These are phyloP conservation scores for Auriscalpium vulgare DNA, from an alignment of 768 basidiomycete genomes.

Conservation along the genomic window DNA sequence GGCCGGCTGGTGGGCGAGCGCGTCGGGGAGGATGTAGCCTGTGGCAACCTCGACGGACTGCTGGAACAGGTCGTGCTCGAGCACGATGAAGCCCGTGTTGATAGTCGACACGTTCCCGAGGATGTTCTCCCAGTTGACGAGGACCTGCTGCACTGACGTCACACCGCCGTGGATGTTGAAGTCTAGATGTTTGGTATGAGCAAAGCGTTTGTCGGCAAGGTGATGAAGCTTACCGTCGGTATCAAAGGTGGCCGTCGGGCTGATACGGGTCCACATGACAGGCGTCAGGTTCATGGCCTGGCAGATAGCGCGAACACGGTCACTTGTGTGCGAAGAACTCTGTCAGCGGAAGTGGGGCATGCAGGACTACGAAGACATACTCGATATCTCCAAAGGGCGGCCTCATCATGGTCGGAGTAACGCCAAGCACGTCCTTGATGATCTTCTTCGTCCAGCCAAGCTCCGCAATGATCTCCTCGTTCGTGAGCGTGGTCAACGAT, in stretches of 20 bases:
- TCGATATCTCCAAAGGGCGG: slow-evolving; percentile 81
- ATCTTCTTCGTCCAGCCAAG: slow-evolving; percentile 82
- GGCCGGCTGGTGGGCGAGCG: slow-evolving; percentile 52
- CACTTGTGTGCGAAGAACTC: slow-evolving; percentile 32
- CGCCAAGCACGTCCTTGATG: slow-evolving; percentile 75
- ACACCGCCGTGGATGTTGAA: slow-evolving; percentile 71
- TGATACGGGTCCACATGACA: slow-evolving; percentile 78
- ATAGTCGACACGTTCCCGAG: slow-evolving; percentile 50
- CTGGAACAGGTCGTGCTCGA: slow-evolving; percentile 83
- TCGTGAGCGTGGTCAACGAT: slow-evolving; percentile 61
- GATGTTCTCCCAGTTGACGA: slow-evolving; percentile 69
- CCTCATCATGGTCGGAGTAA: slow-evolving; percentile 72
- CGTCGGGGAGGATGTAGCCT: slow-evolving; percentile 80
- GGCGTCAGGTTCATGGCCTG: slow-evolving; percentile 76
- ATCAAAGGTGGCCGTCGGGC: slow-evolving; percentile 55
- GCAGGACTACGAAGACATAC: slow-evolving; percentile 26
- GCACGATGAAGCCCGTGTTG: slow-evolving; percentile 77
- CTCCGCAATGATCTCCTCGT: slow-evolving; percentile 80
- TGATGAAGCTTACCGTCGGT: slow-evolving; percentile 42
- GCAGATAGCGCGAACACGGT: slow-evolving; percentile 81
- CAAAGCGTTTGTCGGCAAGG: not conserved
- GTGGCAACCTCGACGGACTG: slow-evolving; percentile 80
- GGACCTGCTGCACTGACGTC: slow-evolving; percentile 47
- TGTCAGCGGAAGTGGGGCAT: not conserved
- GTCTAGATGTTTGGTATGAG: slow-evolving; percentile 35